Conservation (phyloP, 495 filamentous ascomycete genomes). For the Tuber brumale region DNA sequence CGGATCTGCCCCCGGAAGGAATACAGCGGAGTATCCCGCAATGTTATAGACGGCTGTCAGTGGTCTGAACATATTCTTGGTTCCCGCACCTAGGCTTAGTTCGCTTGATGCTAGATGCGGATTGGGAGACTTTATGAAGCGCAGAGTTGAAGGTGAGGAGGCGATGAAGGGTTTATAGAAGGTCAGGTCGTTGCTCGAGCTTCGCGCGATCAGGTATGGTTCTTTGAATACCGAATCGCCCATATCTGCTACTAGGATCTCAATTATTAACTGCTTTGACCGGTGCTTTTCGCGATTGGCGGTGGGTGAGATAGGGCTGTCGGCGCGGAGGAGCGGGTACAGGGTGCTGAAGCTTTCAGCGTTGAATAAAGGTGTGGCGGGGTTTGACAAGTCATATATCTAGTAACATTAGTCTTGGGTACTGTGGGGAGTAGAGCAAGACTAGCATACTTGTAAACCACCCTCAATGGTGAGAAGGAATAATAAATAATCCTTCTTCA, state of each 20-base stretch:
- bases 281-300: constrained; percentile 54
- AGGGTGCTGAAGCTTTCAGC: constrained; percentile 70
- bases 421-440: neutral
- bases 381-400: constrained; percentile 59
- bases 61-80: constrained; percentile 47
- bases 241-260: constrained; percentile 75
- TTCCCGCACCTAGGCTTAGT: constrained; percentile 7
- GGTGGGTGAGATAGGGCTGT: constrained; percentile 46
- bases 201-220: constrained; percentile 77
- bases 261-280: constrained; percentile 62
- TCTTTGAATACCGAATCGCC: constrained; percentile 63
- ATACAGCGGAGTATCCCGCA: constrained; percentile 68
- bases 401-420: constrained; percentile 31
- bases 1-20: constrained; percentile 69
- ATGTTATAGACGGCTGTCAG: constrained; percentile 61
- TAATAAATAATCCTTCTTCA: constrained; percentile 51
- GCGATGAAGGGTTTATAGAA: constrained; percentile 73
- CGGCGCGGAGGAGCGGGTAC: constrained; percentile 65
- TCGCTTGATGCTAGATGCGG: constrained; percentile 48
- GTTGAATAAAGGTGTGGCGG: constrained; percentile 56
- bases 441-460: constrained; percentile 61
- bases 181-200: constrained; percentile 70
- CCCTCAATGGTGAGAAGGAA: constrained; percentile 66
- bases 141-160: constrained; percentile 48
- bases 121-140: constrained; percentile 71